Conservation (phyloP, 805 yeast species). For the Candida germanica region DNA sequence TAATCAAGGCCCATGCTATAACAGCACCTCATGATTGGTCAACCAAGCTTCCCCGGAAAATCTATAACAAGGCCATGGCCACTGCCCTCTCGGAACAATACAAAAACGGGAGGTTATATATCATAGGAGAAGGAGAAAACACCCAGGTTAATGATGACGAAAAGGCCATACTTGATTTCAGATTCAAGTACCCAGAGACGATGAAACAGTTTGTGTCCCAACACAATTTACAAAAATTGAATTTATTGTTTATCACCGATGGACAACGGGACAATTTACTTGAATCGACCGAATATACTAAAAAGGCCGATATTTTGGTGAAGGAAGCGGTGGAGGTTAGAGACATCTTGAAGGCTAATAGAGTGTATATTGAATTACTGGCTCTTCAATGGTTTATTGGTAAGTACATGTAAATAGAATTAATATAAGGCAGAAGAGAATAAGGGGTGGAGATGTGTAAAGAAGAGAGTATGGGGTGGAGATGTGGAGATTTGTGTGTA, state of each 20-base stretch:
- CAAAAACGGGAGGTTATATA: conserved; percentile 65
- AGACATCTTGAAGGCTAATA: conserved; percentile 76
- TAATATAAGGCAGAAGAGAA: too few relatives aligned
- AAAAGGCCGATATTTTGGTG: conserved; percentile 61
- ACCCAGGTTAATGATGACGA: conserved; percentile 2
- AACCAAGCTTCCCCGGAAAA: conserved; percentile 68
- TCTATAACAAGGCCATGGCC: conserved; percentile 73
- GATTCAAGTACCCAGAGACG: conserved; percentile 40
- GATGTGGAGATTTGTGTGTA: not conserved
- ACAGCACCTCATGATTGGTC: conserved; percentile 88
- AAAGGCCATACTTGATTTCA: conserved; percentile 30
- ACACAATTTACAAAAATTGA: conserved; percentile 49
- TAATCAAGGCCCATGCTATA: conserved; percentile 86
- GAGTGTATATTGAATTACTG: conserved; percentile 65
- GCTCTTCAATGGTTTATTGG: conserved; percentile 63
- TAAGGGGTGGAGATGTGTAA: too few relatives aligned
- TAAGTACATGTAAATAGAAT: conserved; percentile 22
- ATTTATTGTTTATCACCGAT: conserved; percentile 66
- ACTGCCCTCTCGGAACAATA: conserved; percentile 81
- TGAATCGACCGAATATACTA: conserved; percentile 51
- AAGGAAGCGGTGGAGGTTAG: conserved; percentile 81
- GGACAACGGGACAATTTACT: conserved; percentile 59
- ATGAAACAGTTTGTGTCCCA: conserved; percentile 48
- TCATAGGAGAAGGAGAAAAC: conserved; percentile 56
- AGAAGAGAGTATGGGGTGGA: too few relatives aligned